Base-by-base conservation (phyloP, 257 asterid genomes). In the Scutellaria minor region DNA sequence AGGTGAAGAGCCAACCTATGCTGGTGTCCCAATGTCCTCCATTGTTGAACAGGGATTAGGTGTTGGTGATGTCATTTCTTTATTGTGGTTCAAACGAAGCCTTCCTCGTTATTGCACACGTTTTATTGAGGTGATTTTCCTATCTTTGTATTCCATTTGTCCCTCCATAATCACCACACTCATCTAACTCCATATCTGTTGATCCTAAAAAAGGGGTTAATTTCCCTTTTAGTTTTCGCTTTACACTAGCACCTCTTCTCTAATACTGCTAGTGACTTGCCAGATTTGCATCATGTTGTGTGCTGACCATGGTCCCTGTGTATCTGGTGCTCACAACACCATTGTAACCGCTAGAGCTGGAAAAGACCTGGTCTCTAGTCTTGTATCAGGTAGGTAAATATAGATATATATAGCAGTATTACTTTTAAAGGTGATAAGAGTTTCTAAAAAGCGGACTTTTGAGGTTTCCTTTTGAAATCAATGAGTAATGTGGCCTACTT, bases 261-360 rank as follows among this genome's bases (percentile, higher is more conserved):
- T 60, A 64, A 59, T 57, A 67, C 59, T 57, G 50, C 51, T 66
- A 15, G 72, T 57, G 37, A 51, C 74, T 59, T 81, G 68, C 77
- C 88, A 94, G 99, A 95, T 92, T 54, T 95, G 99, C 77, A 78
- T 95, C 83, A 95, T 95, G 98, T 66, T 95, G 83, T 95, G 99
- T 80, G 99, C 98, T 46, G 99, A 95, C 79, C 99, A 95, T 61
- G 99, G 99, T 77, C 98, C 98, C 41, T 92, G 99, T 76, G 99
- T 95, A 75, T 95, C 99, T 79, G 99, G 99, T 77, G 99, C 99
- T 56, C 99, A 95, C 90, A 95, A 90, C 87, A 81, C 93, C 69
- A 95, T 95, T 35, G 99, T 95, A 31, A 95, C 99, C 24, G 96
- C 99, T 71, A 87, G 99, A 81, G 99, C 99, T 45, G 99, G 99